These are phyloP conservation scores for Areca catechu DNA, from an alignment of 176 grass and related monocot species.

Conservation along the genomic window DNA sequence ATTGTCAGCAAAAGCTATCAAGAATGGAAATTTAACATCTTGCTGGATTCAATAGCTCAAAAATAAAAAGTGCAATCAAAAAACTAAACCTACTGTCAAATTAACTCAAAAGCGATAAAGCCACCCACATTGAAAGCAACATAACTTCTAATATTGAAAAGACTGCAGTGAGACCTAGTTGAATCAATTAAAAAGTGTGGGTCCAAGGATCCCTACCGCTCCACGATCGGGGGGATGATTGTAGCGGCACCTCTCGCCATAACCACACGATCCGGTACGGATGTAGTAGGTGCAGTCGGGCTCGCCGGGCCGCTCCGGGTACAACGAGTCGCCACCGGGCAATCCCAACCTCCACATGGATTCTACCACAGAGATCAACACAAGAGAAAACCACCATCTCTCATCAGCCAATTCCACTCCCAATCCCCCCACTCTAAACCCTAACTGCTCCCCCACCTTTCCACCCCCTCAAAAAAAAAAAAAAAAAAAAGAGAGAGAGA, in stretches of 20 bases:
- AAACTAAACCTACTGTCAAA: too few species aligned
- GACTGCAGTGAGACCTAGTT: conserved; percentile 3
- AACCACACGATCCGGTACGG: conserved; percentile 74
- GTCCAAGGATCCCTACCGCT: conserved; percentile 29
- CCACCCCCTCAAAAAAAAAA: background rate
- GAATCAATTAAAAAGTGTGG: background rate
- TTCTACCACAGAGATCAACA: conserved; percentile 34
- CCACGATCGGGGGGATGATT: conserved; percentile 76
- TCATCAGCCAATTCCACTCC: background rate
- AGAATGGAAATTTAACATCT: too few species aligned
- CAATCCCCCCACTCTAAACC: conserved; percentile 10
- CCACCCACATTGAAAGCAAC: too few species aligned
- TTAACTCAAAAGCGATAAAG: too few species aligned
- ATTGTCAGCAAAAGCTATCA: background rate
- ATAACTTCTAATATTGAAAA: background rate
- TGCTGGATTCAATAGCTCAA: background rate
- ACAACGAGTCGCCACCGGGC: conserved; percentile 26
- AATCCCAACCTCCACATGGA: conserved; percentile 76
- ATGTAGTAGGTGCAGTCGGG: conserved; percentile 75
- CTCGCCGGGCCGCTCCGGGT: conserved; percentile 78
- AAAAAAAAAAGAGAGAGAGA: background rate
- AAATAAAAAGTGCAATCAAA: background rate
- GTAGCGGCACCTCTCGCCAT: conserved; percentile 86
- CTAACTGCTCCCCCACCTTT: conserved; percentile 32
- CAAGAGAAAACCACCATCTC: background rate